phyloP scores from a whole-genome alignment of 2,329 filamentous ascomycete species.

The Microcyclosporella mali region DNA sequence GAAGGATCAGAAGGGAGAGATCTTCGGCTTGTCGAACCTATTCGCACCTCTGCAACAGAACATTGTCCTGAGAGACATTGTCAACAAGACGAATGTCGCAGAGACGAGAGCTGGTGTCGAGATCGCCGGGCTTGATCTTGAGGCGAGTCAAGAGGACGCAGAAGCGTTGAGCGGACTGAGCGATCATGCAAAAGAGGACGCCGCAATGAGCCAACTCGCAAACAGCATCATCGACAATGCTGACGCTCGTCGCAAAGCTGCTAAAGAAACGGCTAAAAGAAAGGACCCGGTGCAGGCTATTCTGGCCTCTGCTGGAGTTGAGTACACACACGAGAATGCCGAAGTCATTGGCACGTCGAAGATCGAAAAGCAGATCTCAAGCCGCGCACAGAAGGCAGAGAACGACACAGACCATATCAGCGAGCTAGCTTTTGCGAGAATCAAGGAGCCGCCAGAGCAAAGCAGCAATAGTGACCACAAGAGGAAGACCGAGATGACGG shows the following conservation, averaged over 20 bases:
- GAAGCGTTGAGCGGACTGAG: slow-evolving; percentile 29
- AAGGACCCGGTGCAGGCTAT: slow-evolving; percentile 82
- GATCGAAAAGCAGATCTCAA: slow-evolving; percentile 78
- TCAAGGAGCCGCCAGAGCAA: slow-evolving; percentile 43
- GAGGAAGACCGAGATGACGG: slow-evolving; percentile 9
- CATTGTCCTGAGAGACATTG: slow-evolving; percentile 82
- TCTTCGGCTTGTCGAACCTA: slow-evolving; percentile 84
- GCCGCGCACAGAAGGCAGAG: slow-evolving; percentile 60
- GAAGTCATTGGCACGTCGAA: slow-evolving; percentile 91
- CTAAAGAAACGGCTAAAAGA: slow-evolving; percentile 34
- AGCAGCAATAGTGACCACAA: not conserved
- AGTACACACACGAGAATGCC: slow-evolving; percentile 94
- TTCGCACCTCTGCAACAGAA: slow-evolving; percentile 75
- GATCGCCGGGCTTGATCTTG: slow-evolving; percentile 71
- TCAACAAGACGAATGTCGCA: slow-evolving; percentile 96
- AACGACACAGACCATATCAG: slow-evolving; percentile 47
- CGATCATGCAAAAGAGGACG: slow-evolving; percentile 52
- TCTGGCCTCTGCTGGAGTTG: slow-evolving; percentile 76
- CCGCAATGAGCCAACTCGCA: slow-evolving; percentile 67
- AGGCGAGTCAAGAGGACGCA: slow-evolving; percentile 54
- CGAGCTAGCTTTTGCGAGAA: slow-evolving; percentile 31
- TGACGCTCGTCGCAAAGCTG: slow-evolving; percentile 31
- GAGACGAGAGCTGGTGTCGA: slow-evolving; percentile 81
- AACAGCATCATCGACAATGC: slow-evolving; percentile 47
- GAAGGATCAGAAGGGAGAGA: slow-evolving; percentile 76